phyloP scores from a whole-genome alignment of 306 rosid genomes.

The Trifolium subterraneum region DNA sequence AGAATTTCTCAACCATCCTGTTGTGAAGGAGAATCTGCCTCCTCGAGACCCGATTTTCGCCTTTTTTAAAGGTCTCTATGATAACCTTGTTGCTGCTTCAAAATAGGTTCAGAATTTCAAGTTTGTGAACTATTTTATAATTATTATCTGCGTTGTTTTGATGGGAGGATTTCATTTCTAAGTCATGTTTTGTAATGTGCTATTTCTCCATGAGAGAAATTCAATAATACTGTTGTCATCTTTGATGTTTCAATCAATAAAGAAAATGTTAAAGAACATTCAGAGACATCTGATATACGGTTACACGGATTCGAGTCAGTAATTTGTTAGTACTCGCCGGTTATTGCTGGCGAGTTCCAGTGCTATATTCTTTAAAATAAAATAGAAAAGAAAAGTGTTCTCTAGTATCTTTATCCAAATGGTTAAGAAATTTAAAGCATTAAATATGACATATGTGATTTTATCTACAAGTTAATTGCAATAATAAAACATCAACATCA shows the following conservation, averaged over 20 bases:
- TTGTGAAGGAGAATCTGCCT: constrained; percentile 48
- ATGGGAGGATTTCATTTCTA: neutral
- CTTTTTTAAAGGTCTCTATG: constrained; percentile 7
- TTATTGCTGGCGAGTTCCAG: too few species aligned
- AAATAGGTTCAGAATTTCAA: constrained; percentile 15
- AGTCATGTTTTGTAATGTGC: neutral
- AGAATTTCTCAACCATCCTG: constrained; percentile 36
- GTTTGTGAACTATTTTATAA: neutral
- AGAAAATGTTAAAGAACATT: neutral
- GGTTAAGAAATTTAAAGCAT: too few species aligned
- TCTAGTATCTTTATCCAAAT: too few species aligned
- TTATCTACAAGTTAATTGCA: too few species aligned
- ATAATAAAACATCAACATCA: too few species aligned
- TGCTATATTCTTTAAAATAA: too few species aligned
- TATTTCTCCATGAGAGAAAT: neutral
- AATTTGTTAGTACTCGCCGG: too few species aligned
- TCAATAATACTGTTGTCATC: neutral
- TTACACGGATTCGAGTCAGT: too few species aligned
- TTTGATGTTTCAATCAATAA: neutral
- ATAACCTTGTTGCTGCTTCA: constrained; percentile 23
- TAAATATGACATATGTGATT: too few species aligned
- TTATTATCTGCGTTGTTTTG: neutral
- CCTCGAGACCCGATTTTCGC: constrained; percentile 42
- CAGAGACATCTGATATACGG: too few species aligned
- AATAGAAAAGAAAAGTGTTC: too few species aligned